Conservation (phyloP, 306 rosid genomes). For the Begonia peltatifolia region DNA sequence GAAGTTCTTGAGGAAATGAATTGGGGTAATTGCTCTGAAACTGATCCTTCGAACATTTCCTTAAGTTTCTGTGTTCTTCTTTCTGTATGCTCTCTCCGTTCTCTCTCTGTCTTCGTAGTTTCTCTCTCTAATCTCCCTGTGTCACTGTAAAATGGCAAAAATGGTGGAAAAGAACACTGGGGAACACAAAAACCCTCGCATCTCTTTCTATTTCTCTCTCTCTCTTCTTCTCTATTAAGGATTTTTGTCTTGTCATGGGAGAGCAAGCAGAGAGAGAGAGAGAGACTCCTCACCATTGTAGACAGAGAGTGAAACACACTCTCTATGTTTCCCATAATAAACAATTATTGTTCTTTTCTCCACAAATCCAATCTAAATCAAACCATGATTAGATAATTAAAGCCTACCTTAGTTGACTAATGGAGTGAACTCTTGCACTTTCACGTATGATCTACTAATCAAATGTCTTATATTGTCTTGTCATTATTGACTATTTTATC, state of each 20-base stretch:
- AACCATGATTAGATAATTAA: too few species aligned
- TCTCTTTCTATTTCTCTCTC: conserved; percentile 10
- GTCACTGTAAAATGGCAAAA: conserved; percentile 38
- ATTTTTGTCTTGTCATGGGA: conserved; percentile 47
- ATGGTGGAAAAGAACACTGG: conserved; percentile 29
- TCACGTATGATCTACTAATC: too few species aligned
- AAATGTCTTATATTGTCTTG: too few species aligned
- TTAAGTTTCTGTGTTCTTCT: conserved; percentile 16
- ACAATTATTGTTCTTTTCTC: too few species aligned
- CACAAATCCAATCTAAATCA: too few species aligned
- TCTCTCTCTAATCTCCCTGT: conserved; percentile 8
- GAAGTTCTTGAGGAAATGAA: conserved; percentile 58
- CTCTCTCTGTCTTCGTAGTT: conserved; percentile 9
- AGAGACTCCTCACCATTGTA: conserved; percentile 42
- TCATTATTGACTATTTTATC: too few species aligned
- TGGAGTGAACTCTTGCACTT: too few species aligned
- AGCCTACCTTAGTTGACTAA: too few species aligned
- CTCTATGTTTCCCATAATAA: conserved; percentile 11
- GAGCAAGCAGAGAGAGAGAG: conserved; percentile 16
- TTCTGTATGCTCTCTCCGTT: conserved; percentile 8
- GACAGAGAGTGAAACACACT: conserved; percentile 65
- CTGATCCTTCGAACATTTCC: conserved; percentile 60
- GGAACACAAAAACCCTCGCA: conserved; percentile 17
- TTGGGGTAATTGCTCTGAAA: conserved; percentile 79
- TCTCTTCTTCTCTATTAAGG: conserved; percentile 43